Evolutionary conservation across 176 grass and related monocot genomes (phyloP).

Genomic region (Aegilops sharonensis): DNA sequence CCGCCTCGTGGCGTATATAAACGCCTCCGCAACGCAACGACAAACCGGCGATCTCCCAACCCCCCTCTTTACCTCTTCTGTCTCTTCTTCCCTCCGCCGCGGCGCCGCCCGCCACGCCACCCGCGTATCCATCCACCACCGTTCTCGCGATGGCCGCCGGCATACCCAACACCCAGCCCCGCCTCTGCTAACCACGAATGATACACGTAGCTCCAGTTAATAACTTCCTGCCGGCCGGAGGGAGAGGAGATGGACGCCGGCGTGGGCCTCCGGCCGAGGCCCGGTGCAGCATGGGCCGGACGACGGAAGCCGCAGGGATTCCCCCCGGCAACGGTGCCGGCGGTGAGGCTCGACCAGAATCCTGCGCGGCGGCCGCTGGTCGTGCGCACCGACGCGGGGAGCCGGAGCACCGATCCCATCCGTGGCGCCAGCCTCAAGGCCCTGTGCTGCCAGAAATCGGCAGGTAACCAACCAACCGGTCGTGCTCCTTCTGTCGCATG

Average conservation of each 20-base stretch:
- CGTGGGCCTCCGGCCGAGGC: constrained; percentile 19
- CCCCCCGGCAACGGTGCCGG: not conserved
- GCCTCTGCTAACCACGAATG: not conserved
- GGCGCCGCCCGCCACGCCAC: not conserved
- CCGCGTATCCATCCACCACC: not conserved
- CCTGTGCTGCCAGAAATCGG: constrained; percentile 20
- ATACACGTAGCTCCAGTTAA: not conserved
- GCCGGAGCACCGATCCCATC: constrained; percentile 6
- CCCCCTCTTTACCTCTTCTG: not conserved
- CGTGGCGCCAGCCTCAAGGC: not conserved
- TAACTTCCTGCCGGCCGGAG: not conserved
- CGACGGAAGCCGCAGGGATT: not conserved
- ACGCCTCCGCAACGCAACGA: not conserved
- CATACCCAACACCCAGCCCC: not conserved
- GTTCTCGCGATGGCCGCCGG: constrained; percentile 8
- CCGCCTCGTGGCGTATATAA: not conserved
- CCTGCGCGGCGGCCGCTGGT: not conserved
- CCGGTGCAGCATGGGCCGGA: constrained; percentile 15
- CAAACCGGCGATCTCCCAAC: not conserved
- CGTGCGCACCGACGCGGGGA: not conserved
- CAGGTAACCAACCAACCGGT: not conserved
- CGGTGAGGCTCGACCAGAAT: not conserved
- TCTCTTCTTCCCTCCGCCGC: not conserved
- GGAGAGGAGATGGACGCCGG: constrained; percentile 41
- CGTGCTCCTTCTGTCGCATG: not conserved